Base-by-base conservation (phyloP, 495 filamentous ascomycete species). In the Penicillium chermesinum region DNA sequence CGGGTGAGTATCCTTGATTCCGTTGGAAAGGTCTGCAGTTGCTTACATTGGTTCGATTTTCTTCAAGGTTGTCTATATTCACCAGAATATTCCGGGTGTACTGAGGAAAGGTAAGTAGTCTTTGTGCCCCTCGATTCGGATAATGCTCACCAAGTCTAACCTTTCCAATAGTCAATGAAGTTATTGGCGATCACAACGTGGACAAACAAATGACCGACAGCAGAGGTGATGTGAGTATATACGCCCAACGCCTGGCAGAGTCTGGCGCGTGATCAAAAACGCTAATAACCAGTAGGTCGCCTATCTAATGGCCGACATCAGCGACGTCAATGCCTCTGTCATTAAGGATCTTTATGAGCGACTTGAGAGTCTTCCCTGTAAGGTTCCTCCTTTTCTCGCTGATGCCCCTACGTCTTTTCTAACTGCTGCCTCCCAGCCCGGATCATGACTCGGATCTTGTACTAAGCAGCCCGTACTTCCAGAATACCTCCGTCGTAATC, bases 241-340 rank as follows among this genome's bases (percentile, higher is more conserved):
- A n/a, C n/a, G n/a, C n/a, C n/a, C n/a, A n/a, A n/a, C n/a, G n/a
- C n/a, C n/a, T n/a, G n/a, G n/a, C n/a, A n/a, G n/a, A n/a, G n/a
- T n/a, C n/a, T n/a, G n/a, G n/a, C n/a, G n/a, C 21, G 2, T 46
- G 15, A 13, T 47, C 27, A 2, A 33, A 39, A 16, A 15, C 44
- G 14, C 41, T 67, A 53, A 69, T 45, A 10, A 14, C 50, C 4
- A 42, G 16, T 52, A 85, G 84, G 78, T 90, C 49, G 94, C 94
- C 17, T 99, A 97, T 63, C 74, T 97, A 49, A 96, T 99, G 93
- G 93, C 94, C 16, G 94, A 99, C 71, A 86, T 99, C 52, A 95
- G 87, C 70, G 75, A 87, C 45, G 89, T 96, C 56, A 82, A 87
- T 58, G 68, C 77, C 10, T 73, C 73, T 17, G 86, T 93, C 50